Evolutionary conservation across 2,329 filamentous ascomycete species (phyloP).

Genomic region (Sclerotinia trifoliorum): DNA sequence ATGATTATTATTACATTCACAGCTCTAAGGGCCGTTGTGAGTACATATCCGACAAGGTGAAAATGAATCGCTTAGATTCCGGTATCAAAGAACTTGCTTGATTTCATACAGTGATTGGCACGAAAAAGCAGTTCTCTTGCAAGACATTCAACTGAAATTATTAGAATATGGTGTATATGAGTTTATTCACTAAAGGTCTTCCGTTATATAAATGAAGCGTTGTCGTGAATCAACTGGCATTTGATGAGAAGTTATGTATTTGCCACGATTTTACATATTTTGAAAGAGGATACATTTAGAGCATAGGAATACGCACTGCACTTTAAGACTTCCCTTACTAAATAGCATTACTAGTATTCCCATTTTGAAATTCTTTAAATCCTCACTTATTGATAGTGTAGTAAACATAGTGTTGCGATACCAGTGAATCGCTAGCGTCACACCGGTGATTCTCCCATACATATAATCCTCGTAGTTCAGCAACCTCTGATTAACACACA

Average conservation of each 20-base stretch:
- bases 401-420: too few species aligned
- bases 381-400: not conserved
- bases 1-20: not conserved
- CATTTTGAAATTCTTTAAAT: not conserved
- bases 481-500: too few species aligned
- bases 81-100: not conserved
- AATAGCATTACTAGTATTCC: not conserved
- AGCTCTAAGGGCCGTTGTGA: too few species aligned
- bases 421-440: too few species aligned
- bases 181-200: not conserved
- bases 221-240: too few species aligned
- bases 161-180: too few species aligned
- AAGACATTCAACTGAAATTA: not conserved
- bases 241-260: not conserved
- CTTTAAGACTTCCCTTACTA: accelerated
- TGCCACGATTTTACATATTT: accelerated
- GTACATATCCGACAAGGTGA: not conserved
- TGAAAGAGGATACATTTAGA: not conserved
- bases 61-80: not conserved
- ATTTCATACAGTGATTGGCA: not conserved
- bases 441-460: too few species aligned
- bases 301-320: accelerated
- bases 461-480: too few species aligned
- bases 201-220: too few species aligned
- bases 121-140: not conserved